These are phyloP conservation scores for Bipolaris victoriae DNA, from an alignment of 2,329 filamentous ascomycete species.

Conservation along the genomic window DNA sequence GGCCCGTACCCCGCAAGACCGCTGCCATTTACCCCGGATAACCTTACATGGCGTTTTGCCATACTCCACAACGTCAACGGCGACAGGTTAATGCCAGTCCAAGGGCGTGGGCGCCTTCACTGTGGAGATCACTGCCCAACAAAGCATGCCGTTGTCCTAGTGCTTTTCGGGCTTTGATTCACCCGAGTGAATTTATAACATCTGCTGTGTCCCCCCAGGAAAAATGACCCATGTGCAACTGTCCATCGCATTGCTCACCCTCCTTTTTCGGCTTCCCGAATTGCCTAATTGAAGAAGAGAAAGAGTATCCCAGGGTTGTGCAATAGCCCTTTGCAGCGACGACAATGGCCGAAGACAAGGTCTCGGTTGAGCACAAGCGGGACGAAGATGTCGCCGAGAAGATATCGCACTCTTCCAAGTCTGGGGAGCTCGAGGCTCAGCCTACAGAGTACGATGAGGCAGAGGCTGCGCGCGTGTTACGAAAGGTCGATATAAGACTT, in stretches of 20 bases:
- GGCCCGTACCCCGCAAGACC: constrained; percentile 29
- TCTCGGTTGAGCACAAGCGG: constrained; percentile 19
- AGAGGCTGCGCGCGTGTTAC: constrained; percentile 40
- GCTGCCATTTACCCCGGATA: constrained; percentile 24
- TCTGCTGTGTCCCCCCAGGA: constrained; percentile 5
- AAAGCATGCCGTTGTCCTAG: constrained; percentile 14
- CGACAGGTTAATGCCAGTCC: constrained; percentile 4
- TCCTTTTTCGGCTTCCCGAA: background rate
- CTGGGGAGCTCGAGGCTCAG: constrained; percentile 34
- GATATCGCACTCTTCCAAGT: constrained; percentile 27
- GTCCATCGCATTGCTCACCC: background rate
- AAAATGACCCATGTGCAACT: constrained; percentile 1
- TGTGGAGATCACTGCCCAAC: constrained; percentile 12
- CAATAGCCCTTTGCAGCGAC: constrained; percentile 20
- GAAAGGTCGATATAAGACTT: constrained; percentile 44
- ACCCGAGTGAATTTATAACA: constrained; percentile 22
- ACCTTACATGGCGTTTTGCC: constrained; percentile 3
- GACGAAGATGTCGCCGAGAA: constrained; percentile 38
- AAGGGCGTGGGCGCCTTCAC: background rate
- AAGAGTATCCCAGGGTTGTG: background rate
- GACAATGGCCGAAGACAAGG: constrained; percentile 21
- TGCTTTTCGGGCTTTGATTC: constrained; percentile 19
- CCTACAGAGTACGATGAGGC: constrained; percentile 32
- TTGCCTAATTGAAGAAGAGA: background rate
- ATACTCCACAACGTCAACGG: constrained; percentile 14